Conservation (phyloP, 352 stramenopile species). For the Ophiocytium majus region DNA sequence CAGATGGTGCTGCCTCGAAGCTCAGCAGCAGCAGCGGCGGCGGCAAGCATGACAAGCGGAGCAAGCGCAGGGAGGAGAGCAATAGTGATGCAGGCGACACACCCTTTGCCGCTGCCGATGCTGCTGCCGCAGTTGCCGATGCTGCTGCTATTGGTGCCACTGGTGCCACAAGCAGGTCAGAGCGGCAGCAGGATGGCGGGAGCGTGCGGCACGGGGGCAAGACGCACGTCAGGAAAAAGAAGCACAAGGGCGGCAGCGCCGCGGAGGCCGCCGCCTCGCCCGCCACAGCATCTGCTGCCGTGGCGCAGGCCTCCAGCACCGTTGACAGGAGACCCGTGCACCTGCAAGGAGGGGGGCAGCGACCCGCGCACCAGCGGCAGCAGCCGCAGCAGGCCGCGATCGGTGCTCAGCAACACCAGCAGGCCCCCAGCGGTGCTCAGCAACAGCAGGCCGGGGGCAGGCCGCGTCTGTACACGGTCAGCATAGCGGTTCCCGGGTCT, state of each 20-base stretch:
- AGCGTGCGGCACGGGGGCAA: background rate
- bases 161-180: too few species aligned
- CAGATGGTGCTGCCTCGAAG: background rate
- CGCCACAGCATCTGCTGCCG: background rate
- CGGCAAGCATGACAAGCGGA: background rate
- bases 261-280: too few species aligned
- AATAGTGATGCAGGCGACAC: background rate
- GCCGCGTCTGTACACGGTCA: conserved; percentile 72
- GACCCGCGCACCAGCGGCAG: background rate
- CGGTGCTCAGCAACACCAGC: background rate
- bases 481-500: conserved; percentile 90
- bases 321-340: background rate
- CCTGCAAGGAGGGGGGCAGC: background rate
- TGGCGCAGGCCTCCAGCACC: background rate
- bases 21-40: background rate
- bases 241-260: too few species aligned
- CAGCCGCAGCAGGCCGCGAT: background rate
- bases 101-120: background rate
- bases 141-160: too few species aligned
- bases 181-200: too few species aligned
- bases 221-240: background rate
- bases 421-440: background rate
- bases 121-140: too few species aligned
- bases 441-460: background rate
- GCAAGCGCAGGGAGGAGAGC: background rate